These are phyloP conservation scores for Blattamonas nauphoetae DNA, from an alignment of 78 protist species.

Conservation along the genomic window DNA sequence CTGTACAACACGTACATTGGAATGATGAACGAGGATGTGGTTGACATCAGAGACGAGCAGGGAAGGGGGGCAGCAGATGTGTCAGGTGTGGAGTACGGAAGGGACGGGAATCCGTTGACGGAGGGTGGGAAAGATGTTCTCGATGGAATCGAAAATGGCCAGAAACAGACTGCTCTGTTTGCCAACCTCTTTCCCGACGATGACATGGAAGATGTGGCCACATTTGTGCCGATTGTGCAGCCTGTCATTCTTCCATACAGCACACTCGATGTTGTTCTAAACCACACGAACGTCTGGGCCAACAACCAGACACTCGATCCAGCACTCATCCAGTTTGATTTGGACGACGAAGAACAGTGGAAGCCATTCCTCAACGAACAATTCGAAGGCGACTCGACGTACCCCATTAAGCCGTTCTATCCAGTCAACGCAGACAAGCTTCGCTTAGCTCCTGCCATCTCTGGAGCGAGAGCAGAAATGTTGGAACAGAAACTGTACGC, in stretches of 20 bases:
- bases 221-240: too few relatives aligned
- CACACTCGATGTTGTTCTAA: background rate
- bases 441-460: background rate
- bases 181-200: too few relatives aligned
- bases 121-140: too few relatives aligned
- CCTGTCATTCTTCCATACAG: background rate
- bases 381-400: background rate
- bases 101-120: too few relatives aligned
- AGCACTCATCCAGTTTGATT: background rate
- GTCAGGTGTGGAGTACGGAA: too few relatives aligned
- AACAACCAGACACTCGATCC: background rate
- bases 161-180: too few relatives aligned
- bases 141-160: too few relatives aligned
- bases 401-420: background rate
- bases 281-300: background rate
- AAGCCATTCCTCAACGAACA: background rate
- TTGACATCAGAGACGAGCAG: too few relatives aligned
- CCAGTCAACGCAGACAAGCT: background rate
- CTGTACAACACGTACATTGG: too few relatives aligned
- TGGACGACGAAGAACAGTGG: background rate
- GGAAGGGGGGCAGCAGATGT: too few relatives aligned
- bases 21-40: too few relatives aligned
- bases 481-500: background rate
- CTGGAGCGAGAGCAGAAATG: background rate
- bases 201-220: too few relatives aligned